Evolutionary conservation across 78 protist genomes (phyloP).

Genomic region (Polysphondylium violaceum): DNA sequence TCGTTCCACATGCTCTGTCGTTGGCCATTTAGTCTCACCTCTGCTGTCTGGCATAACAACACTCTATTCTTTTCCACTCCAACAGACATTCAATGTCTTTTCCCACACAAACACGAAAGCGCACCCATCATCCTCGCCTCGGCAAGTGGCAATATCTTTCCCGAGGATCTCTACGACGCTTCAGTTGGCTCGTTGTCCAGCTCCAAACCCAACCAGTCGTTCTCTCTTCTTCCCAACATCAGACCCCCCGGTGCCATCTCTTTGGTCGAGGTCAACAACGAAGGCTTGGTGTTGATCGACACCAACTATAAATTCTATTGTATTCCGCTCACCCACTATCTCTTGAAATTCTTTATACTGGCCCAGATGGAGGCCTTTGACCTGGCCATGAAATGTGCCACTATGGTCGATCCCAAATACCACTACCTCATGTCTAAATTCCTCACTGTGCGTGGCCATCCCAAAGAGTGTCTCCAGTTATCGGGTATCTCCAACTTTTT

Average conservation of each 20-base stretch:
- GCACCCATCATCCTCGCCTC: constrained; percentile 36
- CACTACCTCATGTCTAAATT: constrained; percentile 72
- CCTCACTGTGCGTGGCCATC: constrained; percentile 60
- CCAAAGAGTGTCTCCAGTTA: constrained; percentile 41
- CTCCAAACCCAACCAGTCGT: constrained; percentile 61
- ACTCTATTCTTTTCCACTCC: constrained; percentile 59
- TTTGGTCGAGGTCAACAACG: constrained; percentile 52
- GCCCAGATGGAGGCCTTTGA: constrained; percentile 57
- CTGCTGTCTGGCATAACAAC: constrained; percentile 73
- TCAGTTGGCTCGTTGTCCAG: constrained; percentile 38
- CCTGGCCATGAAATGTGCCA: constrained; percentile 55
- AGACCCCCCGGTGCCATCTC: constrained; percentile 39
- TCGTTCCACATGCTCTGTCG: constrained; percentile 40
- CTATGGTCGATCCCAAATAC: constrained; percentile 70
- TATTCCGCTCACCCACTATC: constrained; percentile 63
- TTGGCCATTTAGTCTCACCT: constrained; percentile 44
- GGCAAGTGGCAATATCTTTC: constrained; percentile 36
- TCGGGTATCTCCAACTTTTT: constrained; percentile 52
- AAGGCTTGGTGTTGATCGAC: constrained; percentile 40
- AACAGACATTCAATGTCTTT: constrained; percentile 55
- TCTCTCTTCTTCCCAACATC: constrained; percentile 44
- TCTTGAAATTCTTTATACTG: constrained; percentile 60
- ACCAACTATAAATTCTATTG: constrained; percentile 57
- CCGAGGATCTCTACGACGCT: constrained; percentile 56
- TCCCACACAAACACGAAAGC: constrained; percentile 66